A percentile compares a stretch with the other conserved stretches of the same genome.
Conservation (phyloP, 2,329 filamentous ascomycete species). For the Diaporthe sp. region DNA sequence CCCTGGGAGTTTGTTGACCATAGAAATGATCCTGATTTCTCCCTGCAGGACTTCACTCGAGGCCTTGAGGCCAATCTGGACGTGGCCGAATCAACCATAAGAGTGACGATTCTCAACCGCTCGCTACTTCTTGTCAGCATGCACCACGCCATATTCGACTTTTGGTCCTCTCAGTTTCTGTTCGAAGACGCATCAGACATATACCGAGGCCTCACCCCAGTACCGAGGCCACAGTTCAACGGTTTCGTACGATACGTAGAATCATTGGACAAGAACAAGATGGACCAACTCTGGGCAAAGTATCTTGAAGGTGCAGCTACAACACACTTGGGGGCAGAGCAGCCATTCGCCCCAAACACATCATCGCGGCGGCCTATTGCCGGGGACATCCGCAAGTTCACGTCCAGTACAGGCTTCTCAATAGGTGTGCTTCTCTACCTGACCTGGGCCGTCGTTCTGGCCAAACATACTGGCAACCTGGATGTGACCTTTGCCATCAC, state of each 20-base stretch:
- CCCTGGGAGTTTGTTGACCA: no score
- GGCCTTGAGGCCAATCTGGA: conserved; percentile 27
- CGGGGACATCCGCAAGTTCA: no score
- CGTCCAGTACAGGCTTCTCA: no score
- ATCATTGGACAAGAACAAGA: conserved; percentile 5
- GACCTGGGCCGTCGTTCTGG: no score
- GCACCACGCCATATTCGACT: conserved; percentile 42
- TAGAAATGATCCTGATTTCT: no score
- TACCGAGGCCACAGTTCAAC: not conserved
- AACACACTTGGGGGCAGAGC: conserved; percentile 3
- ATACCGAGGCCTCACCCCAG: conserved; percentile 5
- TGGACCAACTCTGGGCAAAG: conserved; percentile 27
- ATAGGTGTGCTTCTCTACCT: no score
- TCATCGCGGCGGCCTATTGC: no score
- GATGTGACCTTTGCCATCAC: no score
- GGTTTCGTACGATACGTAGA: not conserved
- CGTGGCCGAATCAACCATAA: conserved; percentile 32
- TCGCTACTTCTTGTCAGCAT: conserved; percentile 38
- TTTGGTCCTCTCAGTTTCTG: conserved; percentile 41
- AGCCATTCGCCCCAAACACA: no score
- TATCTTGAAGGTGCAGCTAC: conserved; percentile 20
- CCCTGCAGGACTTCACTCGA: conserved; percentile 28
- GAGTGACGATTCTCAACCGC: conserved; percentile 32
- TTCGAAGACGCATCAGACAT: conserved; percentile 35
- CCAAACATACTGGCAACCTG: no score